A percentile compares a stretch with the other conserved stretches of the same genome.
Conservation (phyloP, 192 early-diverging fungal genomes). For the Backusella morwellensis region DNA sequence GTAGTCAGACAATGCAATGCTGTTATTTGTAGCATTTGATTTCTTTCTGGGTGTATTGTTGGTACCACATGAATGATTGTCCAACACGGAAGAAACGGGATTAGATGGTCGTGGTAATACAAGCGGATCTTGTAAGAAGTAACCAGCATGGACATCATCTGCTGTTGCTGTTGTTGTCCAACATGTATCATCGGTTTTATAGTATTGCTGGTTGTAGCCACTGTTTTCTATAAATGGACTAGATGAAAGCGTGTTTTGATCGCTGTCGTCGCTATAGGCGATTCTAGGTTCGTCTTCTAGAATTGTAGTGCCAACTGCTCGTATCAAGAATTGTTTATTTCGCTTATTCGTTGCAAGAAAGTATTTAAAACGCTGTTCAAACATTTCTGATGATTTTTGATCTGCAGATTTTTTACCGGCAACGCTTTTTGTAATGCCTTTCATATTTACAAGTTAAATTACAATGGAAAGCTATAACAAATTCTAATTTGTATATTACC, state of each 20-base stretch:
- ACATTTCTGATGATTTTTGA: slow-evolving; percentile 10
- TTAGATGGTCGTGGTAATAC: slow-evolving; percentile 5
- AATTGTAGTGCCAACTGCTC: slow-evolving; percentile 42
- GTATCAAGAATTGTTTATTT: slow-evolving; percentile 44
- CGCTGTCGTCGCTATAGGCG: not conserved
- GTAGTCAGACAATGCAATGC: not conserved
- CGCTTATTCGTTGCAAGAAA: slow-evolving; percentile 54
- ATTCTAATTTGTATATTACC: slow-evolving; percentile 20
- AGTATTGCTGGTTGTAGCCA: not conserved
- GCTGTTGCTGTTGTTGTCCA: not conserved
- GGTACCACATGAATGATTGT: not conserved
- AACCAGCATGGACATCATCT: not conserved
- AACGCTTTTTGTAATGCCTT: slow-evolving; percentile 33
- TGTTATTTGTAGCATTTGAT: not conserved
- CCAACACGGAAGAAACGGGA: slow-evolving; percentile 1
- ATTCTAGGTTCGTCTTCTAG: not conserved
- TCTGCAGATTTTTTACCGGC: slow-evolving; percentile 23
- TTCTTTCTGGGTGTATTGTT: not conserved
- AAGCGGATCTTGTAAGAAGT: not conserved
- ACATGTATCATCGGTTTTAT: slow-evolving; percentile 9
- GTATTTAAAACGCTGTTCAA: slow-evolving; percentile 34
- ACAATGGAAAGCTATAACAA: not conserved
- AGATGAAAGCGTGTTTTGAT: slow-evolving; percentile 4
- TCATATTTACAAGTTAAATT: not conserved
- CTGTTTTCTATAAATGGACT: not conserved